phyloP scores from a whole-genome alignment of 805 yeast genomes.

The Torulaspora indica region DNA sequence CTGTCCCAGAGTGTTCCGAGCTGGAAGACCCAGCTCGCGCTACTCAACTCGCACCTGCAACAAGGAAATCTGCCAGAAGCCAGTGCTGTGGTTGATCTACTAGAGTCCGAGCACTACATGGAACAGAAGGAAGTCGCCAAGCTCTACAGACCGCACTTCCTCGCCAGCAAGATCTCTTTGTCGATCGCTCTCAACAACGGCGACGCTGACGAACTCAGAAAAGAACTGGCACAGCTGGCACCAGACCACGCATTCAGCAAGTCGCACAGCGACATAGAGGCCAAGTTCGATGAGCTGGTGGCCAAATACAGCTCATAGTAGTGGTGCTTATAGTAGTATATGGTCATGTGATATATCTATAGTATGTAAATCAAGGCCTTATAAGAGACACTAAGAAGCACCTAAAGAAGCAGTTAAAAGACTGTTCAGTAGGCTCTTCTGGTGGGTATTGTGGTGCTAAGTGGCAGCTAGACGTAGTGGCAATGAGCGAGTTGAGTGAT shows the following conservation, averaged over 20 bases:
- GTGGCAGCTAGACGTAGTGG: neutral
- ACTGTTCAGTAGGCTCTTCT: neutral
- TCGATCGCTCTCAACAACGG: slow-evolving; percentile 51
- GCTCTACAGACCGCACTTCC: slow-evolving; percentile 42
- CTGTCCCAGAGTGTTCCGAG: slow-evolving; percentile 50
- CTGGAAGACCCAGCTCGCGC: slow-evolving; percentile 52
- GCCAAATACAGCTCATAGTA: slow-evolving; percentile 43
- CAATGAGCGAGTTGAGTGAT: slow-evolving; percentile 34
- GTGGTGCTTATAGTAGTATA: neutral
- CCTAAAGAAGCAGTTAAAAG: neutral
- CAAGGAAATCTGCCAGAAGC: slow-evolving; percentile 82
- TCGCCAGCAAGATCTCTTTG: slow-evolving; percentile 63
- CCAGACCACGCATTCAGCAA: slow-evolving; percentile 54
- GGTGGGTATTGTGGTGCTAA: neutral
- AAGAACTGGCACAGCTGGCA: slow-evolving; percentile 43
- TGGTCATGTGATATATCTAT: slow-evolving; percentile 6
- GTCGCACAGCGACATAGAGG: slow-evolving; percentile 58
- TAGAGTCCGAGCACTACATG: slow-evolving; percentile 41
- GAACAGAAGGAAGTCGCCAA: slow-evolving; percentile 29
- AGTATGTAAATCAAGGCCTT: slow-evolving; percentile 13
- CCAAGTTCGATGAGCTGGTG: slow-evolving; percentile 64
- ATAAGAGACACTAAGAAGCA: neutral
- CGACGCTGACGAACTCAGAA: slow-evolving; percentile 41
- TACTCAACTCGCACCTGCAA: slow-evolving; percentile 72
- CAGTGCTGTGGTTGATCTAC: slow-evolving; percentile 50